Evolutionary conservation across 441 rosid genomes (phyloP).

Genomic region (Monsonia emarginata): DNA sequence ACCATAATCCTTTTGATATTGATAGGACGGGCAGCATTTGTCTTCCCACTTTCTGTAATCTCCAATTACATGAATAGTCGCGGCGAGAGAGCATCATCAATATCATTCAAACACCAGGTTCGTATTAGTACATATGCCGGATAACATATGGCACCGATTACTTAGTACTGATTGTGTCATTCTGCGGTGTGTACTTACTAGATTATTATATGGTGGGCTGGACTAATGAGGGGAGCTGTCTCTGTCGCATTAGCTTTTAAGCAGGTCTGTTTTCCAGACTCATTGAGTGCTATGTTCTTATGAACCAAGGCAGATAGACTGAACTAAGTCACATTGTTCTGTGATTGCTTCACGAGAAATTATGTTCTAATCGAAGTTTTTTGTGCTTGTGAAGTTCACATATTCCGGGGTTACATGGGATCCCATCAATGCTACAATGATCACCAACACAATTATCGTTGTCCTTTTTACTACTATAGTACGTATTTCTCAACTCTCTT

Average conservation of each 20-base stretch:
- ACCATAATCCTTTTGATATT: constrained; percentile 40
- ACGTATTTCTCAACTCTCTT: constrained; percentile 6
- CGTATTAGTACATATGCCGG: not conserved
- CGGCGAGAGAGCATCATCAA: constrained; percentile 27
- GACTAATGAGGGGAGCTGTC: constrained; percentile 85
- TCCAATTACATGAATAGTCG: constrained; percentile 53
- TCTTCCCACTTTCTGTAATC: constrained; percentile 62
- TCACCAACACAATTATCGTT: constrained; percentile 55
- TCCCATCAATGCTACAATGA: constrained; percentile 61
- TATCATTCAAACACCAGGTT: constrained; percentile 67
- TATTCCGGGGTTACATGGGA: constrained; percentile 59
- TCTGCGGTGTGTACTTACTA: constrained; percentile 17
- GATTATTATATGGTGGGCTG: constrained; percentile 93
- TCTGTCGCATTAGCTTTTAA: constrained; percentile 85
- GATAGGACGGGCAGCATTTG: constrained; percentile 75
- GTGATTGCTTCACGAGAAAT: not conserved
- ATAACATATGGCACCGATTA: not conserved
- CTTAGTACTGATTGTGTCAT: not conserved
- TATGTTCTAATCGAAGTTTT: not conserved
- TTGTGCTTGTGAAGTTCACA: constrained; percentile 49
- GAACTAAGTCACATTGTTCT: not conserved
- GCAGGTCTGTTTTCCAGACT: constrained; percentile 39
- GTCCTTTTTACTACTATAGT: constrained; percentile 80
- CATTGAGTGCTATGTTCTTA: too few relatives aligned
- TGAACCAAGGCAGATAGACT: not conserved